A percentile compares a stretch with the other conserved stretches of the same genome.
Evolutionary conservation across 106 monocot genomes (phyloP).

Genomic region (Vanilla planifolia): DNA sequence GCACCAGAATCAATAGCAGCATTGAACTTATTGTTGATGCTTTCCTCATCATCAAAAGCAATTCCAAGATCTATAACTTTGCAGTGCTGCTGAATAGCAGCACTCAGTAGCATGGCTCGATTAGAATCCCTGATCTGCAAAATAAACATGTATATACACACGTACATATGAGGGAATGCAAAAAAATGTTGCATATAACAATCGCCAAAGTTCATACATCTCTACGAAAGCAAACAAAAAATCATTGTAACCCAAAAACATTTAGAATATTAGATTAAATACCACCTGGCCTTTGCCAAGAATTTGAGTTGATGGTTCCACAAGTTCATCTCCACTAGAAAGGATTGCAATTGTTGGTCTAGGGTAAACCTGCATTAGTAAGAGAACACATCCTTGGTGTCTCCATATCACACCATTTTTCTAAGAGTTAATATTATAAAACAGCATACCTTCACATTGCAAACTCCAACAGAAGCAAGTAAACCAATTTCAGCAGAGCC

Average conservation of each 20-base stretch:
- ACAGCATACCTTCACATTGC: constrained; percentile 66
- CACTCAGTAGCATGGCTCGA: constrained; percentile 76
- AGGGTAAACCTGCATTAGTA: constrained; percentile 51
- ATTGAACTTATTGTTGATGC: constrained; percentile 38
- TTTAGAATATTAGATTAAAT: neutral
- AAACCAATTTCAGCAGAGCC: constrained; percentile 78
- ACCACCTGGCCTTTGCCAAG: constrained; percentile 72
- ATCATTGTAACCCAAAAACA: neutral
- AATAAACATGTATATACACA: constrained; percentile 3
- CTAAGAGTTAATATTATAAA: neutral
- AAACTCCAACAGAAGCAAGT: constrained; percentile 81
- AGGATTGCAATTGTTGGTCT: constrained; percentile 72
- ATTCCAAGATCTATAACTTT: constrained; percentile 85
- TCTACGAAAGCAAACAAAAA: neutral
- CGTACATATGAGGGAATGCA: neutral
- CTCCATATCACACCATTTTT: neutral
- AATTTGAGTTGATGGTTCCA: constrained; percentile 52
- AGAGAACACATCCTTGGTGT: neutral
- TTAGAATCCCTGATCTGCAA: constrained; percentile 95
- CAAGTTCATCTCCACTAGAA: constrained; percentile 91
- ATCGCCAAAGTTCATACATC: neutral
- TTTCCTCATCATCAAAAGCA: constrained; percentile 61
- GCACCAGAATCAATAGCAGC: constrained; percentile 40
- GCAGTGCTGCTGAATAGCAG: constrained; percentile 68
- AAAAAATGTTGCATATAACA: neutral